Base-by-base conservation (phyloP, 176 grass and related monocot species). In the Oryza punctata region DNA sequence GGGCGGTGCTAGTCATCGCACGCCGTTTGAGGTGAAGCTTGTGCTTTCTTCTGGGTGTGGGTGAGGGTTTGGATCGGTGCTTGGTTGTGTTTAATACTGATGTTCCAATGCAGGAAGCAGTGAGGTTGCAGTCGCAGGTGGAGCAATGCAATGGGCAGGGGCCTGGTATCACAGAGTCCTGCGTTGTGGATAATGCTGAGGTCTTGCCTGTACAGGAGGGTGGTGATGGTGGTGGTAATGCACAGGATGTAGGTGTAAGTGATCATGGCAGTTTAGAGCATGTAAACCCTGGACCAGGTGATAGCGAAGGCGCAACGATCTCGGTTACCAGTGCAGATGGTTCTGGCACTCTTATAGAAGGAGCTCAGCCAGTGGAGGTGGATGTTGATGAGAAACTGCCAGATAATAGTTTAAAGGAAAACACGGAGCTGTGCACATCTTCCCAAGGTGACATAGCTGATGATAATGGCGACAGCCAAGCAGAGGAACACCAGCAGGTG, bases 61-160 rank as follows among this genome's bases (percentile, higher is more conserved):
- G 29, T 38, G 37, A 18, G 41, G 75, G 40, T 73, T 67, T 71
- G 40, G 3, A 25, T 33, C 66, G 46, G 13, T 47, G 60, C 25
- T 50, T 86, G 65, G 65, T 78, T 80, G 63, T 63, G 78, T 87
- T 84, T 81, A 75, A 93, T 35, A 68, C 76, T 74, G 47, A 66
- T 89, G 35, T 76, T 67, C 88, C 80, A 86, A 88, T 92, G 89
- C 91, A 98, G 96, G 93, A 98, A 85, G 84, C 57, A 32, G 65
- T 68, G 57, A 68, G n/a, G 41, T 77, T 25, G 0, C 85, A 87
- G 82, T 77, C 29, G 0, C 85, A 87, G 82, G 77, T 65, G n/a
- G 93, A 90, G 79, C 85, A 93, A 84, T 84, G 75, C 63, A 88
- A 90, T 46, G 82, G 82, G 5, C 80, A 89, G 70, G 81, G 65